Percentiles rank a stretch among this genome's conserved stretches.
phyloP scores from a whole-genome alignment of 352 stramenopile species.

The Globisporangium mamillatum region DNA sequence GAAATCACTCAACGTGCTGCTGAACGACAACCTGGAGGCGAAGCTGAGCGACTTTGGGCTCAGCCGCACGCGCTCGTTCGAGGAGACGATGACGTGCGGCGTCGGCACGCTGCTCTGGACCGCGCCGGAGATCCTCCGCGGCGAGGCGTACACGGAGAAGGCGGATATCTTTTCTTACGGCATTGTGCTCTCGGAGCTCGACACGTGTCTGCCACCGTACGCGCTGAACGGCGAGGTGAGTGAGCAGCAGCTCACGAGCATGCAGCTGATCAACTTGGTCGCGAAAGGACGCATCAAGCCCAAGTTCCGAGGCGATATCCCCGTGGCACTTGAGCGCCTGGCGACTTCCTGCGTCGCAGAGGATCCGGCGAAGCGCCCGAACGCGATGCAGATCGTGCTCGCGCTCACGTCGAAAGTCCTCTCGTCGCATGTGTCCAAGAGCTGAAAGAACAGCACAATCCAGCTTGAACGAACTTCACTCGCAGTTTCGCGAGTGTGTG shows the following conservation, averaged over 20 bases:
- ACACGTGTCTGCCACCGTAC: slow-evolving; percentile 36
- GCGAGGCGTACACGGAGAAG: slow-evolving; percentile 41
- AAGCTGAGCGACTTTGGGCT: slow-evolving; percentile 74
- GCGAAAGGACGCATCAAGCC: slow-evolving; percentile 22
- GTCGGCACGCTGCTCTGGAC: slow-evolving; percentile 48
- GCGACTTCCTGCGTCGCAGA: slow-evolving; percentile 17
- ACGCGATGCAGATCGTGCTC: slow-evolving; percentile 23
- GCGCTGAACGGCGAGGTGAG: slow-evolving; percentile 23
- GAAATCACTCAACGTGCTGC: slow-evolving; percentile 26
- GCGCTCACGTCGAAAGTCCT: slow-evolving; percentile 18
- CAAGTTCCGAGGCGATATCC: slow-evolving; percentile 17
- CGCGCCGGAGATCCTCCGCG: slow-evolving; percentile 44
- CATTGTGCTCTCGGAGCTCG: slow-evolving; percentile 33
- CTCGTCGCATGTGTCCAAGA: slow-evolving; percentile 10
- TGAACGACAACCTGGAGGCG: slow-evolving; percentile 45
- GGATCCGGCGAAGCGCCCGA: slow-evolving; percentile 20
- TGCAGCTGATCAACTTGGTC: slow-evolving; percentile 33
- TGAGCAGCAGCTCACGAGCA: slow-evolving; percentile 23
- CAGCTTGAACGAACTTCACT: too few relatives aligned
- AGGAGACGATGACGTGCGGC: slow-evolving; percentile 40
- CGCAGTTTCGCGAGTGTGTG: too few relatives aligned
- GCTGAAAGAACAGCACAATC: background rate
- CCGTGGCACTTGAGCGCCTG: slow-evolving; percentile 13
- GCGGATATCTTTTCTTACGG: slow-evolving; percentile 38
- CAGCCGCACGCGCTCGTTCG: slow-evolving; percentile 25